Base-by-base conservation (phyloP, 176 grass and related monocot species). In the Eleusine indica region DNA sequence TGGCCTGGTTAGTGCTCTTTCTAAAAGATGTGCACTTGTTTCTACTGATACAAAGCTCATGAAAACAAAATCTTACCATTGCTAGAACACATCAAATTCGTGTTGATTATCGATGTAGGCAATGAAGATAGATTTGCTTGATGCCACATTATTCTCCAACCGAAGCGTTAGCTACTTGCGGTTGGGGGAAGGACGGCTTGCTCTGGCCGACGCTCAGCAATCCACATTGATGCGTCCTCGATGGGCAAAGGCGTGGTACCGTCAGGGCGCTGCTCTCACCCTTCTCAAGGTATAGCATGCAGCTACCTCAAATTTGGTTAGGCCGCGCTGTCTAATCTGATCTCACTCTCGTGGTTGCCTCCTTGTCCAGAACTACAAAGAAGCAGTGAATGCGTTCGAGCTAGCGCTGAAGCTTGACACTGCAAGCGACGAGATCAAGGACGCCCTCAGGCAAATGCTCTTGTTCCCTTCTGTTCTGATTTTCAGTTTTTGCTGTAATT, bases 401-500 rank as follows among this genome's bases (percentile, higher is more conserved):
- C 6, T 64, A 61, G 87, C 75, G 3, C 79, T 77, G 61, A 86
- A 79, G 69, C 83, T 89, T 48, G 87, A 89, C 66, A 70, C 87
- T 17, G 32, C 14, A 18, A 90, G 54, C 9, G 62, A 71, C 21
- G 83, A 90, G 53, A 77, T 90, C 64, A 17, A 86, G 15, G 83
- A 86, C 19, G 84, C 46, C n/a, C 16, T 86, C 15, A 71, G 80
- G 79, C 80, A 89, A 70, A 64, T 64, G 17, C 67, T 51, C 51
- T 19, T 18, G 16, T 48, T 66, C 30, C 30, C 17, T 71, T 43
- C 4, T 3, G 12, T 40, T 29, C 4, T 18, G 3, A 2, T 21
- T 16, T 41, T 40, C 18, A n/a, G 10, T 18, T 60, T 22, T 44
- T 46, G n/a, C 8, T 53, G 35, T 37, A 19, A 3, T 32, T 40